Base-by-base conservation (phyloP, 306 rosid genomes). In the Prunus salicina region DNA sequence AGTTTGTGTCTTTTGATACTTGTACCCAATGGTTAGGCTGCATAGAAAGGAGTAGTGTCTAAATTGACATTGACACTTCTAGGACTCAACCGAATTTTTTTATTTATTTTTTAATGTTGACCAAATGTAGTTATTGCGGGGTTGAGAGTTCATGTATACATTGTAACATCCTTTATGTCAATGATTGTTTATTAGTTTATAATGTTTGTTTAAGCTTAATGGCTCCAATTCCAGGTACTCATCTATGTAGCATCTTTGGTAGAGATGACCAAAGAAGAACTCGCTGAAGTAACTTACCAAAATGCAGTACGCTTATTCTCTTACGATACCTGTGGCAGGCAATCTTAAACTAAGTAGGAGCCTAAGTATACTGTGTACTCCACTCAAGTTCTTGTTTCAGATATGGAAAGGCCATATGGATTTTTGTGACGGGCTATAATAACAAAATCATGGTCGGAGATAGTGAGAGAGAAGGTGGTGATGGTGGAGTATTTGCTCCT, bases 201-300 rank as follows among this genome's bases (percentile, higher is more conserved):
- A 22, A n/a, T 61, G 18, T 8, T 30, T 24, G n/a, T 30, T 64
- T 75, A 25, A 25, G 34, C 34, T 49, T 19, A 32, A 56, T 45
- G 52, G n/a, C 46, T 60, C 52, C 2, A 34, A 47, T n/a, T 81
- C 43, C 88, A 86, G 90, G 88, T 82, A 50, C 90, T 84, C 25
- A 11, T n/a, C 56, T 85, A 83, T n/a, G 87, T 85, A 55, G 87
- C 91, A 13, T 81, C 88, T 51, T 67, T 85, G 86, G 55, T 88
- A 6, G 92, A 82, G 72, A 81, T 86, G 81, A 70, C 75, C 8
- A 76, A 67, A 80, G 86, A 88, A 71, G 85, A 81, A 67, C 83
- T 86, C 57, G 85, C 88, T 24, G 79, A 84, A 72, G 30, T 71
- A 56, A 88, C 77, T 72, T 86, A 84, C 38, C 82, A 76, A 34